phyloP scores from a whole-genome alignment of 768 basidiomycete species.

The Leucocoprinus birnbaumii region DNA sequence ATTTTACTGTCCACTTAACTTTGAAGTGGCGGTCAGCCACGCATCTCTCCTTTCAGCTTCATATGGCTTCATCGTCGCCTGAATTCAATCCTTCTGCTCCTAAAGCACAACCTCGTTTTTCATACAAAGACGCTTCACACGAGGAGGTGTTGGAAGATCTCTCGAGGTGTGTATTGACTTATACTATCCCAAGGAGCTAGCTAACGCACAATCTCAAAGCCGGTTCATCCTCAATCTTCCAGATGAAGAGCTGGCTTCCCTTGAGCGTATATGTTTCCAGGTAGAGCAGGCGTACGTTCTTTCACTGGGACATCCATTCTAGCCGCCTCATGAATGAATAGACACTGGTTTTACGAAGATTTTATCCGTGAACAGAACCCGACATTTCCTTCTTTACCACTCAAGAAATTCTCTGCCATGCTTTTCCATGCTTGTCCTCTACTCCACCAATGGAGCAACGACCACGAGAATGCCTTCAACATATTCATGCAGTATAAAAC shows the following conservation, averaged over 20 bases:
- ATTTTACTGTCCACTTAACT: conserved; percentile 8
- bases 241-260: conserved; percentile 83
- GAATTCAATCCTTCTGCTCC: conserved; percentile 52
- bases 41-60: conserved; percentile 17
- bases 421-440: conserved; percentile 85
- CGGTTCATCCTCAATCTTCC: conserved; percentile 98
- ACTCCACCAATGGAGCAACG: conserved; percentile 77
- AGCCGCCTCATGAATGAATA: conserved; percentile 27
- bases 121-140: conserved; percentile 72
- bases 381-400: conserved; percentile 79
- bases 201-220: conserved; percentile 35
- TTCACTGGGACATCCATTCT: conserved; percentile 8
- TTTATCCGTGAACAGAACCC: conserved; percentile 92
- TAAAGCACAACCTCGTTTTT: conserved; percentile 38
- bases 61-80: conserved; percentile 76
- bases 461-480: conserved; percentile 83
- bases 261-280: conserved; percentile 96
- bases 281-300: conserved; percentile 93
- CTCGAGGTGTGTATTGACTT: conserved; percentile 60
- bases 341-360: conserved; percentile 99
- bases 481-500: conserved; percentile 97
- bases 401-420: conserved; percentile 92
- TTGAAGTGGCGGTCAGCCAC: conserved; percentile 7
- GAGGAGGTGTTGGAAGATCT: conserved; percentile 91
- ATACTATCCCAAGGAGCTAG: not conserved